phyloP scores from a whole-genome alignment of 495 filamentous ascomycete species.

The Letharia lupina region DNA sequence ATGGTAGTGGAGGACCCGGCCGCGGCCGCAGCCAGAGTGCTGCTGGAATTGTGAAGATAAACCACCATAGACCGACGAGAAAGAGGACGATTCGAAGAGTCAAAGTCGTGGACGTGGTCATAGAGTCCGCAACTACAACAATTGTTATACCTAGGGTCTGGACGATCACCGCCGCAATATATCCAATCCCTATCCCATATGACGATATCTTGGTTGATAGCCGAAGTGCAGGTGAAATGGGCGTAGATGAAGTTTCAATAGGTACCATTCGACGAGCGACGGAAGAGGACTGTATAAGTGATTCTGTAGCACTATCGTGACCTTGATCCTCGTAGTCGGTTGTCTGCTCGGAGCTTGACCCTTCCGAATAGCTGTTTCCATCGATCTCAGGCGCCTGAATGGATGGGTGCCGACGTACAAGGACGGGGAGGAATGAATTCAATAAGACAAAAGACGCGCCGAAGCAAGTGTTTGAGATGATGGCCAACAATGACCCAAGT shows the following conservation, averaged over 20 bases:
- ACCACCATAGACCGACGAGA: constrained; percentile 90
- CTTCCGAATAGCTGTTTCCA: constrained; percentile 21
- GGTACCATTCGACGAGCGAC: neutral
- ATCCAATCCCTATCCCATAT: constrained; percentile 84
- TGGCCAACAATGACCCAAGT: constrained; percentile 72
- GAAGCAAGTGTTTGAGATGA: constrained; percentile 84
- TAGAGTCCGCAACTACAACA: constrained; percentile 53
- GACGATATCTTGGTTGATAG: constrained; percentile 82
- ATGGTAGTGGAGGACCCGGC: constrained; percentile 69
- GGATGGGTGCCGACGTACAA: constrained; percentile 68
- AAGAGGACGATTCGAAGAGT: constrained; percentile 77
- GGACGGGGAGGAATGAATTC: constrained; percentile 74
- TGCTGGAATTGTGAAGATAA: constrained; percentile 80
- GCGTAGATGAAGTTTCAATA: neutral
- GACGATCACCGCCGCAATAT: constrained; percentile 70
- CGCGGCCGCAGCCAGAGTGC: constrained; percentile 83
- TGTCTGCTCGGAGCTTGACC: constrained; percentile 18
- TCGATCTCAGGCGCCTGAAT: constrained; percentile 24
- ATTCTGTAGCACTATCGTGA: constrained; percentile 36
- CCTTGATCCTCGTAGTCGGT: constrained; percentile 17
- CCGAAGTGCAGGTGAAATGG: constrained; percentile 53
- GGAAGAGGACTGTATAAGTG: constrained; percentile 28
- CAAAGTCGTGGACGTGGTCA: constrained; percentile 64
- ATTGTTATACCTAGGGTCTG: constrained; percentile 70
- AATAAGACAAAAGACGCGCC: constrained; percentile 79